Conservation (phyloP, 106 monocot species). For the Triglochin maritima region DNA sequence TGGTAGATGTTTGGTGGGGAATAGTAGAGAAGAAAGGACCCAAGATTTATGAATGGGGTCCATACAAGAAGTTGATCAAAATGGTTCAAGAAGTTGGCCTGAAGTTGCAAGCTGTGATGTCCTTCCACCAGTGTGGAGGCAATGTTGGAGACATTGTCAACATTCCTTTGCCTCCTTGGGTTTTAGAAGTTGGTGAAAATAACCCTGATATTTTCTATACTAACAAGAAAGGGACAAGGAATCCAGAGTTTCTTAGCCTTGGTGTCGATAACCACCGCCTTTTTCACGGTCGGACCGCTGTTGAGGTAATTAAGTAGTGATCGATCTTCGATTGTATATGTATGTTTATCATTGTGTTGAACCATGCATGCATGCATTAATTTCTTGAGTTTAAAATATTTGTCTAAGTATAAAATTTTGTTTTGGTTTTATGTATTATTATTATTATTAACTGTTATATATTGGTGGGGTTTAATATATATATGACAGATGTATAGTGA, state of each 20-base stretch:
- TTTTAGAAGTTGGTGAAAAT: slow-evolving; percentile 15
- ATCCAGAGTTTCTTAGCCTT: slow-evolving; percentile 31
- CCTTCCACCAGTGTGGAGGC: slow-evolving; percentile 56
- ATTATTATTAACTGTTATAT: too few species aligned
- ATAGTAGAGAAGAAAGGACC: slow-evolving; percentile 20
- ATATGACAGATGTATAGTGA: too few species aligned
- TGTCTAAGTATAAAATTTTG: too few species aligned
- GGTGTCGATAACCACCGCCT: slow-evolving; percentile 41
- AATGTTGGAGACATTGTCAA: slow-evolving; percentile 38
- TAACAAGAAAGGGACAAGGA: slow-evolving; percentile 22
- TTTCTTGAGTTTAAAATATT: too few species aligned
- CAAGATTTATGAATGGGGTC: too few species aligned
- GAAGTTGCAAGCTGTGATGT: slow-evolving; percentile 48
- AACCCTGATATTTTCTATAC: slow-evolving; percentile 51
- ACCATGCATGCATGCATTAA: too few species aligned
- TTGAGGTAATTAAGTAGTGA: slow-evolving; percentile 37
- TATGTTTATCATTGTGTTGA: neutral
- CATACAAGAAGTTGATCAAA: slow-evolving; percentile 34
- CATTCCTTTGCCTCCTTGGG: slow-evolving; percentile 45
- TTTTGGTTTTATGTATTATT: too few species aligned
- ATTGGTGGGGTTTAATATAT: too few species aligned
- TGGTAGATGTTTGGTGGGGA: slow-evolving; percentile 60
- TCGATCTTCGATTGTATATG: too few species aligned
- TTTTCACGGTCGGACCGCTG: slow-evolving; percentile 30
- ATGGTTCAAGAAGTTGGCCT: slow-evolving; percentile 30